A percentile compares a stretch with the other conserved stretches of the same genome.
Evolutionary conservation across 768 basidiomycete genomes (phyloP).

Genomic region (Agrocybe praecox): DNA sequence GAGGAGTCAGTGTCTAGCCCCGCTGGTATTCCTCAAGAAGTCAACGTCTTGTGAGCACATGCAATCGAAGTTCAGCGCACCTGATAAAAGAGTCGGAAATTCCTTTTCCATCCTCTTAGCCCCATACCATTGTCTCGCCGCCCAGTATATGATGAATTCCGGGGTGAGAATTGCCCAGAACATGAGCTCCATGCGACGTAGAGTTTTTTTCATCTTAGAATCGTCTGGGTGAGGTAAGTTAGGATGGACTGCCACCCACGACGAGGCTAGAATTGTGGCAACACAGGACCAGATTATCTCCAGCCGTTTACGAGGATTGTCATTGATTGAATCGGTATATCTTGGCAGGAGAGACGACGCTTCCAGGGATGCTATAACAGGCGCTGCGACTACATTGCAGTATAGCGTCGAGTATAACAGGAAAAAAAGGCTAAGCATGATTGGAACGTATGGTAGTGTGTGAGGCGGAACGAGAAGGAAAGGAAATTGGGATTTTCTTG

Average conservation of each 20-base stretch:
- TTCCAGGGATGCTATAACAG: no score
- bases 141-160: not conserved
- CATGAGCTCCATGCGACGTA: not conserved
- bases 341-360: not conserved
- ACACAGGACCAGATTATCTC: not conserved
- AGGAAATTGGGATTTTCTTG: no score
- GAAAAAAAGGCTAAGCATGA: no score
- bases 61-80: no score
- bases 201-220: not conserved
- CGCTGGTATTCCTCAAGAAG: not conserved
- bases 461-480: no score
- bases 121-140: not conserved
- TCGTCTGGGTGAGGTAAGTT: not conserved
- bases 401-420: no score
- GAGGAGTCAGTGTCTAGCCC: no score
- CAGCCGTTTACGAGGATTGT: not conserved
- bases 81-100: no score
- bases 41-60: no score
- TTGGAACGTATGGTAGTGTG: no score
- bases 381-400: no score
- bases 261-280: not conserved
- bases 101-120: not conserved
- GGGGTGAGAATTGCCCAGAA: not conserved
- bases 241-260: not conserved
- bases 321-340: not conserved